Evolutionary conservation across 352 stramenopile genomes (phyloP), one percentile per base, ranked within the genome.

Genomic region (Phytophthora sp.): DNA sequence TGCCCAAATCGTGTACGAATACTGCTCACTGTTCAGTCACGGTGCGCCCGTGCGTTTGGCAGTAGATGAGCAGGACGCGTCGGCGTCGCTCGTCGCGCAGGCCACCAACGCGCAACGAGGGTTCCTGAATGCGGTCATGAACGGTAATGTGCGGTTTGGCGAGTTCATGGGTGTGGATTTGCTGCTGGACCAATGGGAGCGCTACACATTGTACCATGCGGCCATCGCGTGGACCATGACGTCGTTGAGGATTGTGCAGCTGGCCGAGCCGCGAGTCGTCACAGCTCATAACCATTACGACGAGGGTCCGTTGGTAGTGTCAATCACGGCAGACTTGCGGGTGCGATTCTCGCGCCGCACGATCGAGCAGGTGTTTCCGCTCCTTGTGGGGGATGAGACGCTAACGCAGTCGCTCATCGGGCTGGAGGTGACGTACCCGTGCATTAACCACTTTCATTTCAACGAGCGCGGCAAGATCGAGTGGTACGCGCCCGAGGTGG

Each of bases 321-420:
- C 44, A 6, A 72, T 78, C 11, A 59, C 44, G 9, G 74, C 63
- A 7, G 57, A 73, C 7, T 52, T 89, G 29, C 36, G 71, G 4
- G 74, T 87, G 38, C 72, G 75, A 3, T 74, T 84, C 44, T 84
- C 73, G 24, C 74, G 69, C 8, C 68, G 66, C n/a, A 86, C 79
- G n/a, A 76, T 89, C 26, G 71, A 82, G 35, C 54, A 80, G 45
- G 64, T 89, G 9, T 89, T 88, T 46, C 78, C 77, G 2, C 69
- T 81, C 23, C 29, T 88, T 23, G 18, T 84, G 4, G 46, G 41
- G 30, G 63, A 86, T 29, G 49, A 73, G 35, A 52, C 33, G 30
- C 54, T 86, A 15, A 69, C 73, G 35, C 64, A 82, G 38, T 46
- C 53, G 46, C 65, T 89, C 23, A 76, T 86, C 12, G 72, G 74